phyloP scores from a whole-genome alignment of 2,329 filamentous ascomycete species.

The Tolypocladium ophioglossoides region DNA sequence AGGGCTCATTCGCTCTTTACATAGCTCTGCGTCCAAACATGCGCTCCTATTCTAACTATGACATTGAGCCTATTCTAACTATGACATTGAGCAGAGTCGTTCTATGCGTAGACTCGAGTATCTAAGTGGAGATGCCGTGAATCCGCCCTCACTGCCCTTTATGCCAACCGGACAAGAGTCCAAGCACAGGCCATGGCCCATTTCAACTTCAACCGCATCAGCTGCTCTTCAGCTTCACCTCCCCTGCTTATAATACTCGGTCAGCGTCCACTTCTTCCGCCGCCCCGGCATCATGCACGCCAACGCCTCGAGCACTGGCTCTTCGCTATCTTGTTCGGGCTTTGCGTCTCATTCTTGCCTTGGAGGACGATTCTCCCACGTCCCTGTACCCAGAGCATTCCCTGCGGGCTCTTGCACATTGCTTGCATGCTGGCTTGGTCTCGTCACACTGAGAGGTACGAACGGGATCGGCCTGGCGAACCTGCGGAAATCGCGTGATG shows the following conservation, averaged over 20 bases:
- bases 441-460: slow-evolving; percentile 49
- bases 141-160: background rate
- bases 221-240: background rate
- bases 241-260: background rate
- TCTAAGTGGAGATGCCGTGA: background rate
- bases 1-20: no score
- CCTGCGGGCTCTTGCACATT: slow-evolving; percentile 51
- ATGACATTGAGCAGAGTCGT: no score
- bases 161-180: background rate
- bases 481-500: background rate
- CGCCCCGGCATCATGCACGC: background rate
- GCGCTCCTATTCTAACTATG: no score
- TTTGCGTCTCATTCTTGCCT: slow-evolving; percentile 36
- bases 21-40: no score
- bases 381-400: slow-evolving; percentile 57
- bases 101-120: no score
- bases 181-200: background rate
- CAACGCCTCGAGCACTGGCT: background rate
- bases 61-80: no score
- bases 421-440: slow-evolving; percentile 51
- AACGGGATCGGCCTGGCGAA: background rate
- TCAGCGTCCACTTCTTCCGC: background rate
- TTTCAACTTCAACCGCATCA: background rate
- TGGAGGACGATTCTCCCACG: slow-evolving; percentile 49
- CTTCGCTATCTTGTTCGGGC: no score